Percentiles rank a stretch among this genome's conserved stretches.
Evolutionary conservation across 2,329 filamentous ascomycete species (phyloP).

Genomic region (Phaeosphaeria sp.): DNA sequence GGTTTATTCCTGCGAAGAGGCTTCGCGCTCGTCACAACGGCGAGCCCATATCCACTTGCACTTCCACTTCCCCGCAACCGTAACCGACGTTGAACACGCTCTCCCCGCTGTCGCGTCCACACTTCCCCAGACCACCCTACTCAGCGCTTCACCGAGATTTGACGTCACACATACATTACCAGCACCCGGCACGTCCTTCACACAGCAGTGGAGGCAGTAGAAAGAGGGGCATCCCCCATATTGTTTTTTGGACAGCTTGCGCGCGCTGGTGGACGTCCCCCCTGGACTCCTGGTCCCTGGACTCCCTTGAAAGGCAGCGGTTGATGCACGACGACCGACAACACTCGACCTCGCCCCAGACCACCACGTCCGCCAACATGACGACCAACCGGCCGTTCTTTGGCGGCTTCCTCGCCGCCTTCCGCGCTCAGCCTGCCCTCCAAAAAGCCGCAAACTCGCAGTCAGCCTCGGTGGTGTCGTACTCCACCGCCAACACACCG

Average conservation of each 20-base stretch:
- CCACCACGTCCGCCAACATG: constrained; percentile 53
- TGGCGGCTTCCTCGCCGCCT: constrained; percentile 71
- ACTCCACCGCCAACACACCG: constrained; percentile 42
- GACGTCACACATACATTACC: constrained; percentile 3
- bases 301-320: constrained; percentile 6
- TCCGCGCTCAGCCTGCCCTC: constrained; percentile 67
- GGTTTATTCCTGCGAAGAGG: constrained; percentile 5
- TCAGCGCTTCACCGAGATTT: not conserved
- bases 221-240: not conserved
- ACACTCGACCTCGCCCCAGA: constrained; percentile 22
- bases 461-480: constrained; percentile 46
- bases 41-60: not conserved
- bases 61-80: constrained; percentile 8
- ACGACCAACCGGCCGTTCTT: constrained; percentile 71
- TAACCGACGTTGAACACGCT: constrained; percentile 5
- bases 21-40: not conserved
- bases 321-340: constrained; percentile 40
- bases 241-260: not conserved
- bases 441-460: constrained; percentile 61
- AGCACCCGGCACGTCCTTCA: not conserved
- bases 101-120: not conserved
- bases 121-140: not conserved
- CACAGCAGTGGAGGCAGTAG: not conserved
- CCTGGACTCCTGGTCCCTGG: not conserved
- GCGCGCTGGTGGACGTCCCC: not conserved